These are phyloP conservation scores for Rhodotorula sp. DNA, from an alignment of 1,284 basidiomycete genomes.

Conservation along the genomic window DNA sequence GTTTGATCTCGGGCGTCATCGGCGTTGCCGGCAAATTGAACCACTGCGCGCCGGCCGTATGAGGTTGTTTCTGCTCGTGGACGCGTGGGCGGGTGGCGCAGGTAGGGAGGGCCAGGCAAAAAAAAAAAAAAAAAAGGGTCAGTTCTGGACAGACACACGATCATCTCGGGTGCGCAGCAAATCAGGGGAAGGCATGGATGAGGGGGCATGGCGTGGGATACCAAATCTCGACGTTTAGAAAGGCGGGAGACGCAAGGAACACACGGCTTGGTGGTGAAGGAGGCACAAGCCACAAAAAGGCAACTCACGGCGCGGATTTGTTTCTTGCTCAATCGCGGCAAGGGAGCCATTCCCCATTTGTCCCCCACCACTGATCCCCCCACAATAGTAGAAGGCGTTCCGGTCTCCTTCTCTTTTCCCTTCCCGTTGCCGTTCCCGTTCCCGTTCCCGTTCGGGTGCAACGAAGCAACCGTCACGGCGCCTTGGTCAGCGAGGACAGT, in stretches of 20 bases:
- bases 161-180: too few relatives aligned
- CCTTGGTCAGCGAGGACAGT: not conserved
- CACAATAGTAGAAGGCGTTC: not conserved
- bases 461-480: not conserved
- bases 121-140: too few relatives aligned
- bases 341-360: conserved; percentile 33
- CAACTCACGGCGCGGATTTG: conserved; percentile 27
- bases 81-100: not conserved
- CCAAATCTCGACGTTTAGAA: too few relatives aligned
- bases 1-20: conserved; percentile 75
- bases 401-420: conserved; percentile 1
- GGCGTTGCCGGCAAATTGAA: conserved; percentile 78
- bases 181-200: too few relatives aligned
- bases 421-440: not conserved
- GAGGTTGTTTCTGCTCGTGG: conserved; percentile 25
- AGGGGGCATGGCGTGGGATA: not conserved
- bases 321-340: conserved; percentile 32
- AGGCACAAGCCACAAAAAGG: not conserved
- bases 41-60: conserved; percentile 79
- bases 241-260: not conserved
- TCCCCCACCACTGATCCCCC: conserved; percentile 10
- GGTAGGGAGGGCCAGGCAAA: too few relatives aligned
- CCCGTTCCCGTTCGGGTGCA: too few relatives aligned
- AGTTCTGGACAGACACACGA: too few relatives aligned
- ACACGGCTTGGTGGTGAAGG: not conserved